phyloP scores from a whole-genome alignment of 1,284 basidiomycete genomes.

The Stereum hirsutum region DNA sequence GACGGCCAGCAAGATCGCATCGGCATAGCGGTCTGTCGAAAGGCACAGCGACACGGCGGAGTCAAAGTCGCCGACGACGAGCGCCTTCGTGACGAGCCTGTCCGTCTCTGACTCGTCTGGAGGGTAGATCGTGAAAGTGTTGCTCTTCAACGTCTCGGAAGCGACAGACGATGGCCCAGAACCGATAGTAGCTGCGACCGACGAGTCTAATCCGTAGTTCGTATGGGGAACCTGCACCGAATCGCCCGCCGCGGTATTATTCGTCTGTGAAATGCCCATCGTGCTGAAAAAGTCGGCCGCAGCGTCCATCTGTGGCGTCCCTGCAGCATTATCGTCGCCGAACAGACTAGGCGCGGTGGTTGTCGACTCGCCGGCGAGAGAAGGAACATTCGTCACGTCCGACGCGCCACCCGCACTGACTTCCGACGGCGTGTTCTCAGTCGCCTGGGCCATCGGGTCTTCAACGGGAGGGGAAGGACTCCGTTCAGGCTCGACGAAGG shows the following conservation, averaged over 20 bases:
- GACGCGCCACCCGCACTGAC: slow-evolving; percentile 55
- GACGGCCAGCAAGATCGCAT: slow-evolving; percentile 90
- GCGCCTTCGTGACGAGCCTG: slow-evolving; percentile 83
- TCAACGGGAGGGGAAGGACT: slow-evolving; percentile 22
- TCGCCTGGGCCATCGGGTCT: slow-evolving; percentile 33
- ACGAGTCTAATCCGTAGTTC: slow-evolving; percentile 74
- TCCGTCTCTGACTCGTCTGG: slow-evolving; percentile 84
- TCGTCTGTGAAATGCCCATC: slow-evolving; percentile 42
- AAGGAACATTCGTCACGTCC: slow-evolving; percentile 52
- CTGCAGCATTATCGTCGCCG: slow-evolving; percentile 61
- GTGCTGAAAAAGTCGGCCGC: slow-evolving; percentile 90
- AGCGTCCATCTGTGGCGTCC: slow-evolving; percentile 50
- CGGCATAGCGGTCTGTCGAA: slow-evolving; percentile 85
- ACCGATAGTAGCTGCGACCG: slow-evolving; percentile 85
- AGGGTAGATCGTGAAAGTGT: slow-evolving; percentile 91
- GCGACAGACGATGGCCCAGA: slow-evolving; percentile 80
- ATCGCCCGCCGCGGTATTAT: slow-evolving; percentile 34
- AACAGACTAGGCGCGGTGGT: slow-evolving; percentile 86
- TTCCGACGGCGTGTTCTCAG: slow-evolving; percentile 65
- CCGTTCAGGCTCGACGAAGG: slow-evolving; percentile 66
- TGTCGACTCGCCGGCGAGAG: slow-evolving; percentile 59
- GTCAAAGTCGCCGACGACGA: slow-evolving; percentile 92
- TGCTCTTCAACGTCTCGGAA: slow-evolving; percentile 65
- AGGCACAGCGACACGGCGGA: slow-evolving; percentile 91
- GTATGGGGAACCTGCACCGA: slow-evolving; percentile 68